These are phyloP conservation scores for Fonsecaea pugnacius DNA, from an alignment of 2,329 filamentous ascomycete genomes.

Conservation along the genomic window DNA sequence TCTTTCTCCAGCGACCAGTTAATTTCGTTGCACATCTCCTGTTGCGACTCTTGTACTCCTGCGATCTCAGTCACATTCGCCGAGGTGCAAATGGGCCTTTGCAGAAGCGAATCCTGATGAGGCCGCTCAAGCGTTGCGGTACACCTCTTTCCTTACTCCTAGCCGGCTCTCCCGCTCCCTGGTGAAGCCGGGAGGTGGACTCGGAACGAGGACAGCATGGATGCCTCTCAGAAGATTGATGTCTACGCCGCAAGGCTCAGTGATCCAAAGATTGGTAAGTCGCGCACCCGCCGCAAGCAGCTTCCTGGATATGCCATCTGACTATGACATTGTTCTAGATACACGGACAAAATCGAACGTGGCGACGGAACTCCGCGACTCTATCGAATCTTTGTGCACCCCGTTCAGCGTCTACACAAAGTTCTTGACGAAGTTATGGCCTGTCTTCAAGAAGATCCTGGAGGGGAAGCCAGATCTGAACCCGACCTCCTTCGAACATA, in stretches of 20 bases:
- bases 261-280: slow-evolving; percentile 54
- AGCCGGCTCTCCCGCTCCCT: slow-evolving; percentile 4
- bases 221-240: slow-evolving; percentile 47
- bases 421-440: slow-evolving; percentile 87
- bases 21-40: not conserved
- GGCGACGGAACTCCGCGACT: slow-evolving; percentile 85
- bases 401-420: slow-evolving; percentile 73
- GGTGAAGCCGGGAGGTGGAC: slow-evolving; percentile 12
- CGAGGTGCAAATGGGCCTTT: slow-evolving; percentile 23
- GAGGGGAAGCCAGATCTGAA: slow-evolving; percentile 87
- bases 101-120: slow-evolving; percentile 22
- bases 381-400: slow-evolving; percentile 80
- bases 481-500: slow-evolving; percentile 88
- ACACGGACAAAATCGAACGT: slow-evolving; percentile 78
- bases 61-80: not conserved
- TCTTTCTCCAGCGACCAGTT: slow-evolving; percentile 7
- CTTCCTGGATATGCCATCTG: slow-evolving; percentile 4
- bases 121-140: slow-evolving; percentile 23
- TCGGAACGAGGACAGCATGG: slow-evolving; percentile 32
- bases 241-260: slow-evolving; percentile 55
- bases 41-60: not conserved
- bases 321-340: slow-evolving; percentile 59
- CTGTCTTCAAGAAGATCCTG: slow-evolving; percentile 83
- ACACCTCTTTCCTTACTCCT: slow-evolving; percentile 9
- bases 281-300: slow-evolving; percentile 17